These are phyloP conservation scores for Fusarium sterilihyphosum DNA, from an alignment of 2,329 filamentous ascomycete genomes.

Conservation along the genomic window DNA sequence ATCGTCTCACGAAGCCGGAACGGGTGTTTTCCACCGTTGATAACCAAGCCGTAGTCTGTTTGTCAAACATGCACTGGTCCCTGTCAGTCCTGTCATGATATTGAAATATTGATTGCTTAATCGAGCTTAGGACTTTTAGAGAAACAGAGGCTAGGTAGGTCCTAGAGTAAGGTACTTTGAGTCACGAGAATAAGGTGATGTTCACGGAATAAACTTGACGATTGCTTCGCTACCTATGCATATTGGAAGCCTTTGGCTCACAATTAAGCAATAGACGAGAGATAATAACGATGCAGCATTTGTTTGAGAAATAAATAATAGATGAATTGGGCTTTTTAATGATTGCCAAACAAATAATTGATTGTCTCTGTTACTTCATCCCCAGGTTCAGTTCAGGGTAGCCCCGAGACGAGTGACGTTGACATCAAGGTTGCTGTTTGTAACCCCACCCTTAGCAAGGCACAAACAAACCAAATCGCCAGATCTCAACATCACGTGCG, in stretches of 20 bases:
- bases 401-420: slow-evolving; percentile 32
- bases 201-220: not conserved
- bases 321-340: not conserved
- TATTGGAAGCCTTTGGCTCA: not conserved
- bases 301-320: not conserved
- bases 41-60: not conserved
- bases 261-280: not conserved
- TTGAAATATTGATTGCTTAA: not conserved
- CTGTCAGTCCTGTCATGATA: not conserved
- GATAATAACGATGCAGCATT: not conserved
- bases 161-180: not conserved
- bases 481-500: slow-evolving; percentile 38
- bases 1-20: not conserved
- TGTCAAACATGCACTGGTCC: not conserved
- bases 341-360: not conserved
- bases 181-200: not conserved
- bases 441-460: slow-evolving; percentile 35
- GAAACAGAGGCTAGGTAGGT: not conserved
- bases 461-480: slow-evolving; percentile 38
- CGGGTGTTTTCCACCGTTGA: not conserved
- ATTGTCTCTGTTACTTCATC: not conserved
- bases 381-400: slow-evolving; percentile 38
- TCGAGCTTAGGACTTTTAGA: too few species aligned
- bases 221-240: not conserved
- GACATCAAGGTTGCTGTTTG: slow-evolving; percentile 42